Evolutionary conservation across 2,329 filamentous ascomycete genomes (phyloP).

Genomic region (Xylaria sp.): DNA sequence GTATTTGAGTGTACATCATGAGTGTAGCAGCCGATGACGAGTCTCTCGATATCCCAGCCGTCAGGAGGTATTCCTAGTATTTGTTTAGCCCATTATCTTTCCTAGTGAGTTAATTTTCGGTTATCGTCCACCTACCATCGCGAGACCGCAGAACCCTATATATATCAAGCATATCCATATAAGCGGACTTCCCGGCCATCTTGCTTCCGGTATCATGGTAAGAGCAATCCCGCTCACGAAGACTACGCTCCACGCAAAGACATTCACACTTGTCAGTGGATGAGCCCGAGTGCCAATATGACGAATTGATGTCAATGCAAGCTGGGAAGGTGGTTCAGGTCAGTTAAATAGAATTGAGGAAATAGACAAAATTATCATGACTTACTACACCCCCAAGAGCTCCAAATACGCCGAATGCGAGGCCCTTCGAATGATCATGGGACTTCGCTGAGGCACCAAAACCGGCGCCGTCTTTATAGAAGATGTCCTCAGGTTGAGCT

Average conservation of each 20-base stretch:
- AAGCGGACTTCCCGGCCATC: neutral
- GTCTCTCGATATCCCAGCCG: slow-evolving; percentile 5
- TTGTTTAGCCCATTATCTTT: neutral
- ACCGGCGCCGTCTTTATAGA: neutral
- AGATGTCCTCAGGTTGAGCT: slow-evolving; percentile 1
- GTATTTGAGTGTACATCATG: slow-evolving; percentile 3
- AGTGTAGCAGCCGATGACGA: slow-evolving; percentile 2
- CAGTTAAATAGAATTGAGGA: neutral
- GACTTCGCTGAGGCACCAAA: neutral
- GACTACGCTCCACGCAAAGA: slow-evolving; percentile 5
- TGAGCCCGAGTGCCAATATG: slow-evolving; percentile 2
- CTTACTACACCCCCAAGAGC: slow-evolving; percentile 4
- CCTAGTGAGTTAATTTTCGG: too few species aligned
- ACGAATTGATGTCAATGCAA: slow-evolving; percentile 7
- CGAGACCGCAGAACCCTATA: neutral
- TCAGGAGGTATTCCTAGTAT: slow-evolving; percentile 1
- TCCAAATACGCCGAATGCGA: neutral
- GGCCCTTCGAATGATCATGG: neutral
- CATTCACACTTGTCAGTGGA: slow-evolving; percentile 3
- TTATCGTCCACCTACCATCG: neutral
- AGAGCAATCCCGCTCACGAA: slow-evolving; percentile 2
- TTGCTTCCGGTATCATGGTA: neutral
- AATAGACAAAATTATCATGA: neutral
- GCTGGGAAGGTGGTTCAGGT: neutral
- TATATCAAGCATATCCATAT: slow-evolving; percentile 5